Conservation (phyloP, 2,329 filamentous ascomycete genomes). For the Dothistroma septosporum region DNA sequence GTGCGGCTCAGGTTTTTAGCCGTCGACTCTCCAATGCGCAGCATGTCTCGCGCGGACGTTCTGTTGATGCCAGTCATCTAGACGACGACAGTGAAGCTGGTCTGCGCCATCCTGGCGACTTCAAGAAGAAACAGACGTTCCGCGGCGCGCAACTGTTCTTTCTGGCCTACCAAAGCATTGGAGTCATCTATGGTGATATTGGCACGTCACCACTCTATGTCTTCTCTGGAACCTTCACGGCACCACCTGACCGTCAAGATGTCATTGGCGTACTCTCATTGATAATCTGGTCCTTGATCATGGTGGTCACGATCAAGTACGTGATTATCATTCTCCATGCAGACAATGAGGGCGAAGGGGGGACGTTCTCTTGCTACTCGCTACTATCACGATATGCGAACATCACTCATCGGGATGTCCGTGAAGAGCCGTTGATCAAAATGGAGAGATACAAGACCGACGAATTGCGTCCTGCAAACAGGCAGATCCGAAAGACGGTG, state of each 20-base stretch:
- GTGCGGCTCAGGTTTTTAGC: conserved; percentile 15
- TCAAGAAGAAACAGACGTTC: conserved; percentile 33
- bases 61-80: conserved; percentile 17
- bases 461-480: conserved; percentile 53
- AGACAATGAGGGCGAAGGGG: conserved; percentile 68
- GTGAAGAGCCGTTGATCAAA: conserved; percentile 51
- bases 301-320: conserved; percentile 69
- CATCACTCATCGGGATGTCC: conserved; percentile 58
- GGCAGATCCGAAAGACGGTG: conserved; percentile 53
- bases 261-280: conserved; percentile 63
- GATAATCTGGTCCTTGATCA: conserved; percentile 64
- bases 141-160: conserved; percentile 34
- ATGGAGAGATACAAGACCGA: conserved; percentile 57
- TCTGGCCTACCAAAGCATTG: conserved; percentile 62
- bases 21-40: conserved; percentile 14
- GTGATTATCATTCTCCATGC: conserved; percentile 61
- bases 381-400: conserved; percentile 59
- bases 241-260: conserved; percentile 52
- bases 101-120: conserved; percentile 24
- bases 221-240: conserved; percentile 62
- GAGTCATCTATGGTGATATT: conserved; percentile 68
- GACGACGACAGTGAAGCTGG: conserved; percentile 23
- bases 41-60: conserved; percentile 6
- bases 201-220: conserved; percentile 67
- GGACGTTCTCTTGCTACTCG: conserved; percentile 65